Percentiles rank a stretch among this genome's conserved stretches.
Conservation (phyloP, 805 yeast species). For the Spathaspora gorwiae region DNA sequence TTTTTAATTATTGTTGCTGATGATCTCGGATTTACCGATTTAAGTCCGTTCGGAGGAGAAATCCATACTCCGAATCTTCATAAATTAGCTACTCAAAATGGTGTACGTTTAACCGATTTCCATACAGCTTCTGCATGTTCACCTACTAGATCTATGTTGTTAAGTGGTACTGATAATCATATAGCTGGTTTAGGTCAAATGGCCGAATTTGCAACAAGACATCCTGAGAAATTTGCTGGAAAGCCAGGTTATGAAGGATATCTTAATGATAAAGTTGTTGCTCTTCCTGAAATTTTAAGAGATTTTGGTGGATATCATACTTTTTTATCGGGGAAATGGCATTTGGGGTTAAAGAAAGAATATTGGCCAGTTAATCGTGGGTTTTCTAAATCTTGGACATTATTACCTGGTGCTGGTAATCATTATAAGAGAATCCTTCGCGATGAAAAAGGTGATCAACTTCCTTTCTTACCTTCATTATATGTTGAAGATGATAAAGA, state of each 20-base stretch:
- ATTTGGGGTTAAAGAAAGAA: conserved; percentile 46
- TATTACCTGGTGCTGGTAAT: conserved; percentile 56
- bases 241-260: conserved; percentile 56
- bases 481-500: conserved; percentile 35
- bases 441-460: conserved; percentile 23
- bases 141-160: conserved; percentile 58
- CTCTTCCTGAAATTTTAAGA: conserved; percentile 47
- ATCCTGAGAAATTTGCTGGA: conserved; percentile 36
- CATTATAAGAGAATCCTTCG: conserved; percentile 45
- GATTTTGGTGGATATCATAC: conserved; percentile 48
- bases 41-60: conserved; percentile 53
- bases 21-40: conserved; percentile 57
- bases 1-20: conserved; percentile 56
- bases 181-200: conserved; percentile 58
- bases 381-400: conserved; percentile 45
- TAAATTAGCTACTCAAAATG: conserved; percentile 35
- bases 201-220: conserved; percentile 41
- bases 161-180: conserved; percentile 60
- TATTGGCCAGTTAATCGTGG: conserved; percentile 48
- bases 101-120: conserved; percentile 52
- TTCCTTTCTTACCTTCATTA: conserved; percentile 34
- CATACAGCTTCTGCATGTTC: conserved; percentile 65
- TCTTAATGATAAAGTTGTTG: conserved; percentile 47
- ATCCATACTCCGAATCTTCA: conserved; percentile 51
- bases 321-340: conserved; percentile 58